Base-by-base conservation (phyloP, 2,329 filamentous ascomycete species). In the Sporothrix sp. region DNA sequence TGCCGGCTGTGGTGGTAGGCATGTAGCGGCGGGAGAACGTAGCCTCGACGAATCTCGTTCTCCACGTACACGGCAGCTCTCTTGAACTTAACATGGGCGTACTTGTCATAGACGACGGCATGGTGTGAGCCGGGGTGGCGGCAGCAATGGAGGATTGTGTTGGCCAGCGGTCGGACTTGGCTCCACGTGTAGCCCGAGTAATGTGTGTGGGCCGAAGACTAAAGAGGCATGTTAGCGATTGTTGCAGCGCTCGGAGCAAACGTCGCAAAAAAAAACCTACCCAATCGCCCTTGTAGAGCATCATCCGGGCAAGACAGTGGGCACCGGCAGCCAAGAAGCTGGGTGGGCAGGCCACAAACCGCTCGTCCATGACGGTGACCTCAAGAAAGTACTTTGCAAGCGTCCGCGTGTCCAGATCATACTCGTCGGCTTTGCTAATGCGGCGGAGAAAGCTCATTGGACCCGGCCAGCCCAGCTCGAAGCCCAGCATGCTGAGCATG, bases 391-490 rank as follows among this genome's bases (percentile, higher is more conserved):
- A 98, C 70, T 98, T 98, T 60, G 93, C 89, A 50, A 98, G 72
- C 5, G 93, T 97, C 33, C 93, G 81, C 10, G 91, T 96, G 69
- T 98, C 91, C 42, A 95, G 73, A 63, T 98, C 90, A 63, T 97
- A 98, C 63, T 96, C 89, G 64, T 98, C 93, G 13, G 93, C 93
- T 72, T 97, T 97, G 81, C 91, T 97, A 68, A 97, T 93, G 51
- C 91, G 83, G 54, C 93, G 81, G 55, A 98, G 75, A 69, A 98
- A 98, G 71, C 89, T 96, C 91, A 98, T 96, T 1, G 93, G 93
- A 38, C 93, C 93, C n/a, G 93, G 93, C 85, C 88, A 97, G 48
- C 93, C 93, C 49, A 98, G 79, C 68, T 96, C 89, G 63, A 95
- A 98, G 60, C 88, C 79, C 49, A 98, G 80, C 84, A 96, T 95